Evolutionary conservation across 129 eudicot genomes (phyloP).

Genomic region (Helianthus tuberosus): DNA sequence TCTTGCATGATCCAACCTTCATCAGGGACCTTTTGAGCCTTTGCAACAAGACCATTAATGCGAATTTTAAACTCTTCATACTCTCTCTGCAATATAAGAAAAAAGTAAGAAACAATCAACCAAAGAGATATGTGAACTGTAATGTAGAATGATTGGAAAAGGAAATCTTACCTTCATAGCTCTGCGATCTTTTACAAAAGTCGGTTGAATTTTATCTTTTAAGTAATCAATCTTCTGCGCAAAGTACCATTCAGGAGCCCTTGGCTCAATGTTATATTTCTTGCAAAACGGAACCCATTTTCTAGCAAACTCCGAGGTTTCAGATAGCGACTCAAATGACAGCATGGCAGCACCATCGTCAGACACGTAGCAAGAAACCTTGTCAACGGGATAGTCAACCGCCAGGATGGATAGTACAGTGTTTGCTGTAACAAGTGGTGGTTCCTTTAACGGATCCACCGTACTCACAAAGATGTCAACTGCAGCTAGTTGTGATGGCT

Average conservation of each 20-base stretch:
- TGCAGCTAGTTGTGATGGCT: conserved; percentile 95
- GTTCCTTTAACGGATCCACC: conserved; percentile 98
- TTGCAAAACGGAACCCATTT: conserved; percentile 99
- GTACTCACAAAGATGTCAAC: conserved; percentile 99
- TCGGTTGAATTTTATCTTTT: conserved; percentile 89
- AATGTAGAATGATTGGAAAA: not conserved
- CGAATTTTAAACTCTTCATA: conserved; percentile 98
- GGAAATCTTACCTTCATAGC: conserved; percentile 80
- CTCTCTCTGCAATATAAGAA: conserved; percentile 62
- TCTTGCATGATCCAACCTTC: conserved; percentile 99
- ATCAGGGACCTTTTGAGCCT: conserved; percentile 90
- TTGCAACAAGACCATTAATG: conserved; percentile 90
- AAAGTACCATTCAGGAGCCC: conserved; percentile 99
- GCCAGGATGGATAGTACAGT: conserved; percentile 95
- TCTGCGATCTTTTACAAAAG: conserved; percentile 96
- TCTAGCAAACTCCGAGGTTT: conserved; percentile 94
- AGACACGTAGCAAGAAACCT: conserved; percentile 99
- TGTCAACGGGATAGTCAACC: conserved; percentile 98
- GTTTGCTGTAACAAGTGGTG: conserved; percentile 99
- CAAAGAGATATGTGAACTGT: not conserved
- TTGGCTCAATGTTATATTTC: conserved; percentile 89
- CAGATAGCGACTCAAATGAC: conserved; percentile 92
- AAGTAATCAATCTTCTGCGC: conserved; percentile 85
- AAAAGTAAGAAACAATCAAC: conserved; percentile 14
- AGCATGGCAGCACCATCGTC: conserved; percentile 99